These are phyloP conservation scores for Metarhizium brunneum DNA, from an alignment of 2,329 filamentous ascomycete species.

Conservation along the genomic window DNA sequence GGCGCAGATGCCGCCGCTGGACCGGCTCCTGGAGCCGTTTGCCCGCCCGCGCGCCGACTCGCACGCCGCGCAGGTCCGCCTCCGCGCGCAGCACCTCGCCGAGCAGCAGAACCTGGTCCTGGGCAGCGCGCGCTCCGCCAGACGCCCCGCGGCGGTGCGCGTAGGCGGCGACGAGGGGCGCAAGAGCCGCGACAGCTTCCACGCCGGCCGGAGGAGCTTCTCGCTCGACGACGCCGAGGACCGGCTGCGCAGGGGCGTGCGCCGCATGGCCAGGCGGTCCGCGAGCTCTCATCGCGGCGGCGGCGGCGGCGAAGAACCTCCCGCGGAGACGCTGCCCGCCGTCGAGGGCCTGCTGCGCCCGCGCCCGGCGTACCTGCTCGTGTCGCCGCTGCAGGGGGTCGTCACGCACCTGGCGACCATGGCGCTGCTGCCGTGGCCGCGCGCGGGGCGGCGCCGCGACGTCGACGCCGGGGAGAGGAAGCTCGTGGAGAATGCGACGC, in stretches of 20 bases:
- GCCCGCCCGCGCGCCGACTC: slow-evolving; percentile 41
- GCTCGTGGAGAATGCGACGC: slow-evolving; percentile 46
- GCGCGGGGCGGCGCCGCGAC: slow-evolving; percentile 9
- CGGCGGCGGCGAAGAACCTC: slow-evolving; percentile 10
- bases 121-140: slow-evolving; percentile 23
- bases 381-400: slow-evolving; percentile 57
- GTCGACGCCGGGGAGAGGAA: slow-evolving; percentile 38
- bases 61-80: slow-evolving; percentile 57
- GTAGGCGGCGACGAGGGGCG: slow-evolving; percentile 41
- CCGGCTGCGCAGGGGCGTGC: slow-evolving; percentile 34
- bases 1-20: slow-evolving; percentile 56
- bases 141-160: slow-evolving; percentile 29
- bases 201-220: slow-evolving; percentile 19
- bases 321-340: slow-evolving; percentile 18
- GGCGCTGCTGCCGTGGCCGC: slow-evolving; percentile 34
- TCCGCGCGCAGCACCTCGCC: slow-evolving; percentile 60
- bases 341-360: slow-evolving; percentile 27
- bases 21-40: slow-evolving; percentile 52
- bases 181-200: slow-evolving; percentile 26
- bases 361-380: slow-evolving; percentile 48
- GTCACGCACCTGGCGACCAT: slow-evolving; percentile 54
- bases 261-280: slow-evolving; percentile 30
- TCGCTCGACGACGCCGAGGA: slow-evolving; percentile 37
- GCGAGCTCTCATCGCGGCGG: slow-evolving; percentile 13
- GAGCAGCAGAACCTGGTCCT: slow-evolving; percentile 47